Conservation (phyloP, 2,329 filamentous ascomycete genomes). For the Phaeophleospora eucalypticola region DNA sequence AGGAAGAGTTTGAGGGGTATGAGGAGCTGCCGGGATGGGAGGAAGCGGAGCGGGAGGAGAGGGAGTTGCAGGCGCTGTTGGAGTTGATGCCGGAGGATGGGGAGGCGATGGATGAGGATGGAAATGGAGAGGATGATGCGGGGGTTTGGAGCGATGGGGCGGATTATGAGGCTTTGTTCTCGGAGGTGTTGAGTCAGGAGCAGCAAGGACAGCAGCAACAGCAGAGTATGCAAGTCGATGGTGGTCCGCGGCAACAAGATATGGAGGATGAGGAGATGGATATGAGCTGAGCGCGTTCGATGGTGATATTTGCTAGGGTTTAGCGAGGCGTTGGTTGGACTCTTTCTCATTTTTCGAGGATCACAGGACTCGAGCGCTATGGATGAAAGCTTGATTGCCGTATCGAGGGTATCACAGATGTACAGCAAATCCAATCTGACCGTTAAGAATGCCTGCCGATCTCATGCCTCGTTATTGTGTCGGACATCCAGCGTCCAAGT, state of each 20-base stretch:
- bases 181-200: constrained; percentile 57
- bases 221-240: constrained; percentile 7
- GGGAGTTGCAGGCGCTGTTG: constrained; percentile 44
- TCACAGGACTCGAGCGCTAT: too few relatives aligned
- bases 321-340: constrained; percentile 27
- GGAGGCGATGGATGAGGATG: constrained; percentile 17
- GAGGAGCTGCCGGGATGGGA: constrained; percentile 18
- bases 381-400: too few relatives aligned
- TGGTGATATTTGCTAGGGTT: constrained; percentile 10
- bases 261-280: constrained; percentile 36
- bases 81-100: constrained; percentile 37
- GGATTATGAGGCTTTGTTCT: constrained; percentile 61
- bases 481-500: constrained; percentile 57
- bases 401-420: constrained; percentile 25
- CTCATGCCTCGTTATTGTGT: constrained; percentile 47
- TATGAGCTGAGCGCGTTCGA: constrained; percentile 17
- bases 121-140: constrained; percentile 32
- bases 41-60: constrained; percentile 41
- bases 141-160: constrained; percentile 56
- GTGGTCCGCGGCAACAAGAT: constrained; percentile 17
- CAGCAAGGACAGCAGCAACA: constrained; percentile 19
- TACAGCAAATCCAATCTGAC: constrained; percentile 11
- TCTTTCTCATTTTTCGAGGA: background rate
- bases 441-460: background rate
- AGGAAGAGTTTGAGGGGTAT: constrained; percentile 18